phyloP scores from a whole-genome alignment of 495 filamentous ascomycete species.

The Staphylotrichum longicolle region DNA sequence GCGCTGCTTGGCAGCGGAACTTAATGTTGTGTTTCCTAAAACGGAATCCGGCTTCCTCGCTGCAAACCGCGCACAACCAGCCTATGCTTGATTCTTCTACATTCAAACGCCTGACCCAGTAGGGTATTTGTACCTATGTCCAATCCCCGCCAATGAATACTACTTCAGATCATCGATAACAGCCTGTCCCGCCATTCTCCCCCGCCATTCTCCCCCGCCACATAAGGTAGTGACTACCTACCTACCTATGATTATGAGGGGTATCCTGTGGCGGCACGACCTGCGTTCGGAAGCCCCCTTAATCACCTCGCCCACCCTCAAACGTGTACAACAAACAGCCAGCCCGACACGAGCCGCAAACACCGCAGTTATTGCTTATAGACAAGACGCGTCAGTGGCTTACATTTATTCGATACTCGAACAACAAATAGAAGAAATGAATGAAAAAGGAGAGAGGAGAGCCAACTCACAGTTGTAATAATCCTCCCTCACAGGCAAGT shows the following conservation, averaged over 20 bases:
- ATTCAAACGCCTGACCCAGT: too few relatives aligned
- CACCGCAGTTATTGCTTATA: slow-evolving; percentile 17
- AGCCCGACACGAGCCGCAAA: slow-evolving; percentile 12
- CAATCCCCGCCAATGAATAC: background rate
- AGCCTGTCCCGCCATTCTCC: too few relatives aligned
- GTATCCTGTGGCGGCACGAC: slow-evolving; percentile 2
- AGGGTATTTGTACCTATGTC: too few relatives aligned
- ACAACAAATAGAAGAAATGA: background rate
- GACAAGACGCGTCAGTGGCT: slow-evolving; percentile 8
- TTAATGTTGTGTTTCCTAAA: too few relatives aligned
- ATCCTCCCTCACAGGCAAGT: slow-evolving; percentile 17
- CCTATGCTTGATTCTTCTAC: too few relatives aligned
- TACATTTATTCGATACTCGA: background rate
- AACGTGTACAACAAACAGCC: slow-evolving; percentile 18
- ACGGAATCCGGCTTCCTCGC: too few relatives aligned
- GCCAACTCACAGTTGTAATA: slow-evolving; percentile 16
- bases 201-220: slow-evolving; percentile 5
- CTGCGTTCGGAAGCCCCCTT: slow-evolving; percentile 1
- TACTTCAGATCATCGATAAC: slow-evolving; percentile 6
- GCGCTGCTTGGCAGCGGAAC: too few relatives aligned
- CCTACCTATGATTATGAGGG: slow-evolving; percentile 10
- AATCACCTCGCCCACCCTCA: slow-evolving; percentile 12
- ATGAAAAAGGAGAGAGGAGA: too few relatives aligned
- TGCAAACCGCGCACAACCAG: too few relatives aligned
- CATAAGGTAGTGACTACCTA: slow-evolving; percentile 14